Evolutionary conservation across 805 yeast genomes (phyloP).

Genomic region (Candida takata): DNA sequence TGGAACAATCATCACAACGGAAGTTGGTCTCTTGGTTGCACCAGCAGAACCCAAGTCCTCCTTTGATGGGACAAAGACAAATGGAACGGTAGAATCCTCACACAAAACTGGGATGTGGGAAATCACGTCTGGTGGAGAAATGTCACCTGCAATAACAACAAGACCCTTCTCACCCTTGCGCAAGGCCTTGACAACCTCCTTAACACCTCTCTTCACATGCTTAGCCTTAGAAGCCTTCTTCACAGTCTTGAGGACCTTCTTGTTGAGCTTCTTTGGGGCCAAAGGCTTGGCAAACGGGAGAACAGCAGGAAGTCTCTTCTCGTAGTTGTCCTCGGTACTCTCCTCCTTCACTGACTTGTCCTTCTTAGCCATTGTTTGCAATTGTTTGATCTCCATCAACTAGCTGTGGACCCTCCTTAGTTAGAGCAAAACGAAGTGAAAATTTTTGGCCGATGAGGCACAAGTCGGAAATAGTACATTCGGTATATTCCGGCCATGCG

Average conservation of each 20-base stretch:
- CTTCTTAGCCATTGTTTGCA: conserved; percentile 39
- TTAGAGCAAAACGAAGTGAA: too few relatives aligned
- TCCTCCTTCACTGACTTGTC: conserved; percentile 30
- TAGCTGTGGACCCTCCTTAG: too few relatives aligned
- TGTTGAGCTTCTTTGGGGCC: conserved; percentile 93
- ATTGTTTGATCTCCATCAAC: too few relatives aligned
- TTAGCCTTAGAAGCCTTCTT: conserved; percentile 98
- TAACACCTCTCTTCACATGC: conserved; percentile 97
- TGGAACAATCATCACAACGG: conserved; percentile 95
- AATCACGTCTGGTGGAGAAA: conserved; percentile 94
- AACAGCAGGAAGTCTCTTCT: conserved; percentile 81
- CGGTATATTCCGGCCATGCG: too few relatives aligned
- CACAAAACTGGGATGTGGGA: conserved; percentile 96
- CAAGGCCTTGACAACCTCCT: conserved; percentile 95
- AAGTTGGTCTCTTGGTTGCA: conserved; percentile 98
- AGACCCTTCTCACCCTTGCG: conserved; percentile 98
- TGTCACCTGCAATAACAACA: conserved; percentile 95
- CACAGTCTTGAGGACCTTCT: conserved; percentile 89
- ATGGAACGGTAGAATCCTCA: conserved; percentile 91
- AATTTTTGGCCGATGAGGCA: too few relatives aligned
- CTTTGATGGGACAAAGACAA: conserved; percentile 89
- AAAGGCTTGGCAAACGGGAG: conserved; percentile 91
- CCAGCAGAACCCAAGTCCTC: conserved; percentile 99
- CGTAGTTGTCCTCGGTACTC: conserved; percentile 74
- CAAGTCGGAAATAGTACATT: too few relatives aligned